Percentiles rank a stretch among this genome's conserved stretches.
Conservation (phyloP, 2,329 filamentous ascomycete genomes). For the Fusarium burgessii region DNA sequence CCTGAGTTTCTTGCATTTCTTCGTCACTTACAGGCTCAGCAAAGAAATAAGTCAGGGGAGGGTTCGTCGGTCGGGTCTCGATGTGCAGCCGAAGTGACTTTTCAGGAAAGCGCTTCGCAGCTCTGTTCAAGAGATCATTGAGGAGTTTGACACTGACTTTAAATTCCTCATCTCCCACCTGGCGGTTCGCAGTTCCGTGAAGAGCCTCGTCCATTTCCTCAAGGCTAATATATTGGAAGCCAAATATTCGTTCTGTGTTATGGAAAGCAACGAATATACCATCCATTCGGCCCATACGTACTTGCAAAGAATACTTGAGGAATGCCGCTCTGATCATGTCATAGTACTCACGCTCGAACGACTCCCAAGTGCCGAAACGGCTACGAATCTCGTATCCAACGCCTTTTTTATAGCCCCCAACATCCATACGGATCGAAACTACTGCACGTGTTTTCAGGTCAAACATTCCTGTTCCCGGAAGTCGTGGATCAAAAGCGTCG, state of each 20-base stretch:
- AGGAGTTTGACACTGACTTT: slow-evolving; percentile 81
- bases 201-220: slow-evolving; percentile 89
- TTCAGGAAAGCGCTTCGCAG: slow-evolving; percentile 79
- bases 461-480: slow-evolving; percentile 94
- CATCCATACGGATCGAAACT: slow-evolving; percentile 90
- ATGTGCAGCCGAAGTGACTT: slow-evolving; percentile 83
- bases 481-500: slow-evolving; percentile 85
- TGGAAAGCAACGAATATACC: slow-evolving; percentile 98
- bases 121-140: slow-evolving; percentile 82
- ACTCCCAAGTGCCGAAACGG: slow-evolving; percentile 84
- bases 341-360: slow-evolving; percentile 94
- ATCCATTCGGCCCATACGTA: slow-evolving; percentile 97
- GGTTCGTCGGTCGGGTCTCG: slow-evolving; percentile 73
- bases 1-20: slow-evolving; percentile 80
- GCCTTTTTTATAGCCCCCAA: slow-evolving; percentile 76
- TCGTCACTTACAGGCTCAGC: slow-evolving; percentile 83
- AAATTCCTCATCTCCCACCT: slow-evolving; percentile 86
- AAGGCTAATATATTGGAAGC: slow-evolving; percentile 93
- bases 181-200: slow-evolving; percentile 78
- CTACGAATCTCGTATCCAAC: slow-evolving; percentile 87
- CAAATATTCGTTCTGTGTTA: slow-evolving; percentile 94
- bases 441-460: slow-evolving; percentile 97
- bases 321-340: slow-evolving; percentile 97
- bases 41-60: slow-evolving; percentile 87
- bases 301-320: slow-evolving; percentile 96